Evolutionary conservation across 768 basidiomycete genomes (phyloP), one percentile per base, ranked within the genome.

Genomic region (Boletus rex-veris): DNA sequence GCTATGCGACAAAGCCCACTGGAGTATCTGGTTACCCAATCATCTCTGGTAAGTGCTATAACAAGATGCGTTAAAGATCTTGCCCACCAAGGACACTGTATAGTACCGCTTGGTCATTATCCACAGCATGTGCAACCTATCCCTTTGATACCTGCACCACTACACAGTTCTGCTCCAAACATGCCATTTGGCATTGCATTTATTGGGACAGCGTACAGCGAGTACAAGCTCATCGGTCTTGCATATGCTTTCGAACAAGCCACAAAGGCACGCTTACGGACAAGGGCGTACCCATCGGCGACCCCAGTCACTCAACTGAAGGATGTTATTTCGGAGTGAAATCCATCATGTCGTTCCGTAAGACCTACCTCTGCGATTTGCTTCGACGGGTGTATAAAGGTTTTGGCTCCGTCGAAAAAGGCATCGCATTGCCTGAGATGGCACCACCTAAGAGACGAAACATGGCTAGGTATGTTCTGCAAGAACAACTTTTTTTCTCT

Each of bases 401-500:
- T 53, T 24, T 10, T 11, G 16, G 11, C 16, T 50, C 16, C 40
- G 41, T 45, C 38, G 40, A 53, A 52, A 47, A 36, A 49, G 12
- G 26, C 18, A 46, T 57, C 31, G 40, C 18, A 56, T 54, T 60
- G 45, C 47, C 33, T 30, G 38, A n/a, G 50, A 53, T 19, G 43
- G 30, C 16, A 52, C 43, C 45, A 48, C 44, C 41, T 40, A 48
- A 41, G 52, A 54, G 48, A 69, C 48, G 60, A 46, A 50, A 38
- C 15, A 55, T 21, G 49, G 43, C 66, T 68, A 70, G 33, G 64
- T 67, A 76, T 96, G 92, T 73, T 94, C 91, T 42, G 78, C 77
- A 57, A 93, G 74, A 57, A 98, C 90, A 39, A 86, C 74, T 69
- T 89, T 95, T 75, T 93, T 94, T 72, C 87, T 82, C 78, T 94